A percentile compares a stretch with the other conserved stretches of the same genome.
phyloP scores from a whole-genome alignment of 2,329 filamentous ascomycete species.

The Fusarium agapanthi region DNA sequence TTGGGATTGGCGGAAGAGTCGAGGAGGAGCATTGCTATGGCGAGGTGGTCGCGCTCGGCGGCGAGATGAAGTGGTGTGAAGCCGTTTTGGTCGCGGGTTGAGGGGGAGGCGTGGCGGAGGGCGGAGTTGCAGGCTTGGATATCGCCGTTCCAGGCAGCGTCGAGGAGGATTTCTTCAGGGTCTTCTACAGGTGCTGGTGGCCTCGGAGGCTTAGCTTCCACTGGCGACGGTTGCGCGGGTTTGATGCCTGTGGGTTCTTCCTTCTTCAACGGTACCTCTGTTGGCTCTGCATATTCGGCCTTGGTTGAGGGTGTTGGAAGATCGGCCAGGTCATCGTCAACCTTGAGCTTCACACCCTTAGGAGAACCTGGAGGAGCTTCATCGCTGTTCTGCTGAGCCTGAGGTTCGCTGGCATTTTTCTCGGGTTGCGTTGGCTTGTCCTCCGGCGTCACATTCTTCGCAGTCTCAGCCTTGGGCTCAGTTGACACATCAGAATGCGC shows the following conservation, averaged over 20 bases:
- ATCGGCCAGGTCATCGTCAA: background rate
- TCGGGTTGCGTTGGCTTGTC: background rate
- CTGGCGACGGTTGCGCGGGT: background rate
- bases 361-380: background rate
- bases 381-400: background rate
- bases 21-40: slow-evolving; percentile 46
- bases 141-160: slow-evolving; percentile 48
- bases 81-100: slow-evolving; percentile 42
- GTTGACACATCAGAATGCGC: background rate
- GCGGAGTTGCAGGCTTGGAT: slow-evolving; percentile 38
- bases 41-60: slow-evolving; percentile 45
- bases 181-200: slow-evolving; percentile 3
- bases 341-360: background rate
- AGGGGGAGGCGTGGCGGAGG: slow-evolving; percentile 36
- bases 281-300: background rate
- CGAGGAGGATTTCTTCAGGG: slow-evolving; percentile 40
- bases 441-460: background rate
- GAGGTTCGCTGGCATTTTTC: background rate
- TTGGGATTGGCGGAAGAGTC: slow-evolving; percentile 41
- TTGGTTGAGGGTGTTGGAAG: background rate
- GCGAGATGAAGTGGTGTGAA: slow-evolving; percentile 46
- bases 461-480: background rate
- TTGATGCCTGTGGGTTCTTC: background rate
- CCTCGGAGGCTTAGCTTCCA: background rate
- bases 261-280: background rate